Percentiles rank a stretch among this genome's conserved stretches.
Conservation (phyloP, 306 rosid species). For the Bauhinia variegata region DNA sequence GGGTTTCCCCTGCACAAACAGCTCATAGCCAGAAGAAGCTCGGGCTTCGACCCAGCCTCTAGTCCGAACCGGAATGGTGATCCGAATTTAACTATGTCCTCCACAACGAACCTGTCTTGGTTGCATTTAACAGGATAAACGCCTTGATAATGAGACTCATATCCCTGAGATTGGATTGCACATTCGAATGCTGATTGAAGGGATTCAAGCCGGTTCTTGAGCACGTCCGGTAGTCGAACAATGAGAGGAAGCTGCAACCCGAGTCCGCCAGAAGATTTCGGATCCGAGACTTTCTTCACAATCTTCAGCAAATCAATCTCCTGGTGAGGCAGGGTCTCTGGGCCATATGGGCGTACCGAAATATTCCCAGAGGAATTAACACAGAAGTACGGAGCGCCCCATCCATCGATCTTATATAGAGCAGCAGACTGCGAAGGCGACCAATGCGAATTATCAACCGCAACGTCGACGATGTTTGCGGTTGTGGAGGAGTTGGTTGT, state of each 20-base stretch:
- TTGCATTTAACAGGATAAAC: slow-evolving; percentile 91
- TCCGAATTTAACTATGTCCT: slow-evolving; percentile 80
- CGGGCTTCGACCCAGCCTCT: slow-evolving; percentile 94
- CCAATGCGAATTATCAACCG: slow-evolving; percentile 54
- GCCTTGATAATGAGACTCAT: slow-evolving; percentile 80
- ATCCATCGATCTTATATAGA: slow-evolving; percentile 70
- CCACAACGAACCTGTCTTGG: slow-evolving; percentile 86
- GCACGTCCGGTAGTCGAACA: slow-evolving; percentile 75
- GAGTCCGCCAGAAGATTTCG: slow-evolving; percentile 65
- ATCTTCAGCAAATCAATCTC: slow-evolving; percentile 81
- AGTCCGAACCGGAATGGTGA: slow-evolving; percentile 74
- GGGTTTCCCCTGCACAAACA: slow-evolving; percentile 80
- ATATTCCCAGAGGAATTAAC: slow-evolving; percentile 75
- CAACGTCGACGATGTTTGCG: slow-evolving; percentile 1
- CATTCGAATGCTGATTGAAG: slow-evolving; percentile 69
- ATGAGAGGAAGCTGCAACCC: slow-evolving; percentile 82
- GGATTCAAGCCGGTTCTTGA: slow-evolving; percentile 73
- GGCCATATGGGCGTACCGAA: slow-evolving; percentile 66
- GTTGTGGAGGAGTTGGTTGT: neutral
- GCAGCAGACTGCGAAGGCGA: slow-evolving; percentile 59
- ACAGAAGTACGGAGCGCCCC: slow-evolving; percentile 80
- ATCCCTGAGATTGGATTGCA: slow-evolving; percentile 71
- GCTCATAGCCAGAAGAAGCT: slow-evolving; percentile 86
- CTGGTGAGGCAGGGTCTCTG: slow-evolving; percentile 70
- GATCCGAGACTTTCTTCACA: slow-evolving; percentile 77